phyloP scores from a whole-genome alignment of 345 rosid genomes.

The Gossypium thurberi region DNA sequence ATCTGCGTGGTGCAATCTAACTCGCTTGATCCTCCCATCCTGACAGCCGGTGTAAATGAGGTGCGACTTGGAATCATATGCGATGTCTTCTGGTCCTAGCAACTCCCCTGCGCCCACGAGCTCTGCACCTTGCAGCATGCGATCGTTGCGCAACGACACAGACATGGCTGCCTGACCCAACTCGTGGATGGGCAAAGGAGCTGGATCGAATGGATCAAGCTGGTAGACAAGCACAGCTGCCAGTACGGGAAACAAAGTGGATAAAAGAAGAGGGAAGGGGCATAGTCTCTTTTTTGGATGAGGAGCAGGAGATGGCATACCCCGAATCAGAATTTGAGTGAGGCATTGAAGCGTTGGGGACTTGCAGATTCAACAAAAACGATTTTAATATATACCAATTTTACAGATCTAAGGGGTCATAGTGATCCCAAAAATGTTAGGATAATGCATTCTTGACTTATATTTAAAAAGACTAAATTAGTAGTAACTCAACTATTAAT shows the following conservation, averaged over 20 bases:
- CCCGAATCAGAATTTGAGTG: too few species aligned
- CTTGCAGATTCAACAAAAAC: too few species aligned
- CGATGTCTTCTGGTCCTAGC: slow-evolving; percentile 56
- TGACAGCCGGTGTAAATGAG: slow-evolving; percentile 48
- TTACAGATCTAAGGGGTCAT: too few species aligned
- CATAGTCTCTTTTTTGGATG: not conserved
- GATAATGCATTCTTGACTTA: too few species aligned
- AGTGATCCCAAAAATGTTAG: too few species aligned
- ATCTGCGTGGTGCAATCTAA: slow-evolving; percentile 29
- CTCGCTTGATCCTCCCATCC: slow-evolving; percentile 86
- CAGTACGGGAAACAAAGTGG: slow-evolving; percentile 23
- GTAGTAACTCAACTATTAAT: too few species aligned
- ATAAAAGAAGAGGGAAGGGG: slow-evolving; percentile 14
- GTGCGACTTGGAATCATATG: slow-evolving; percentile 30
- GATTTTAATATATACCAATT: too few species aligned
- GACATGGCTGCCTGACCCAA: slow-evolving; percentile 12
- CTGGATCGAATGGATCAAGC: slow-evolving; percentile 50
- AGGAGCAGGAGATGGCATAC: too few species aligned
- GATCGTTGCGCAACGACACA: slow-evolving; percentile 19
- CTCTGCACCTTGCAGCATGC: slow-evolving; percentile 40
- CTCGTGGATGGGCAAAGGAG: slow-evolving; percentile 38
- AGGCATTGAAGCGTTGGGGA: too few species aligned
- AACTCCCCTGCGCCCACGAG: slow-evolving; percentile 37
- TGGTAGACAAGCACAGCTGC: slow-evolving; percentile 30
- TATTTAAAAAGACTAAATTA: too few species aligned